These are phyloP conservation scores for Sistotremastrum suecicum DNA, from an alignment of 768 basidiomycete species.

Conservation along the genomic window DNA sequence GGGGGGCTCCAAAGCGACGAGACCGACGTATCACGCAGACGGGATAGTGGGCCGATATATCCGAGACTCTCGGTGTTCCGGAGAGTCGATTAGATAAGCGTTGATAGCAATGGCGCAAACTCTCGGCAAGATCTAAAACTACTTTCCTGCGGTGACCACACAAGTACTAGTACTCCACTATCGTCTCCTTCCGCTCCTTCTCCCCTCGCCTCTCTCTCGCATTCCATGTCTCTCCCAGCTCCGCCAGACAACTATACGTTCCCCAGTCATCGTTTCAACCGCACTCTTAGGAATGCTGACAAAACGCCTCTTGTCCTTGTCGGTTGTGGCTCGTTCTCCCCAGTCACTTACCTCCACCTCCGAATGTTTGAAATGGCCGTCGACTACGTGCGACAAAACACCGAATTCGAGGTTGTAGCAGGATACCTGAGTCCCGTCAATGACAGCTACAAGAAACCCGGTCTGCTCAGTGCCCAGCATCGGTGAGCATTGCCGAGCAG, in stretches of 20 bases:
- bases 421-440: conserved; percentile 95
- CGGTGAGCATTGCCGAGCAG: conserved; percentile 44
- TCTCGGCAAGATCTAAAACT: too few species aligned
- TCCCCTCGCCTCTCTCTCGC: too few species aligned
- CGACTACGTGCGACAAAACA: conserved; percentile 88
- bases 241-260: conserved; percentile 38
- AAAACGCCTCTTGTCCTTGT: conserved; percentile 89
- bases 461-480: conserved; percentile 75
- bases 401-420: conserved; percentile 85
- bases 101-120: too few species aligned
- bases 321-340: conserved; percentile 96
- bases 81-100: too few species aligned
- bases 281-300: conserved; percentile 30
- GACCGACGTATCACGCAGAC: too few species aligned
- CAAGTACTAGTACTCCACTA: too few species aligned
- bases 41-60: too few species aligned
- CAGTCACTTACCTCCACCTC: conserved; percentile 93
- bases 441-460: conserved; percentile 94
- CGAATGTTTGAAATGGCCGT: conserved; percentile 99
- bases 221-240: too few species aligned
- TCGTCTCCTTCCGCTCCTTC: too few species aligned
- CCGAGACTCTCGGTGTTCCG: too few species aligned
- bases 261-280: conserved; percentile 47
- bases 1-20: too few species aligned
- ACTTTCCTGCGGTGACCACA: too few species aligned